phyloP scores from a whole-genome alignment of 257 asterid species.

The Misopates orontium region DNA sequence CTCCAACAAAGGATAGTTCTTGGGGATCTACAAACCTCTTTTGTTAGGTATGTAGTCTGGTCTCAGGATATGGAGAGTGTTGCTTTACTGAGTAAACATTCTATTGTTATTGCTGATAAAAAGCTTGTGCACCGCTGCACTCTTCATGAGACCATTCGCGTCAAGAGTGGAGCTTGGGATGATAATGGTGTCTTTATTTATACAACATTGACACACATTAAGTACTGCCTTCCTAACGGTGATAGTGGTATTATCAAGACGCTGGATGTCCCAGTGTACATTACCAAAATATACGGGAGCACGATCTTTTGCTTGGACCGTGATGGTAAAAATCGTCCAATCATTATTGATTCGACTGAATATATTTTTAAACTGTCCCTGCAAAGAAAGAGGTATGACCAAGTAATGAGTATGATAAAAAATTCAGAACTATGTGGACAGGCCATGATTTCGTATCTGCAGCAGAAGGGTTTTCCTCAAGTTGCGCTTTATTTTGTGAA shows the following conservation, averaged over 20 bases:
- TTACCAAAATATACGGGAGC: constrained; percentile 79
- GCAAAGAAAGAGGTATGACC: constrained; percentile 78
- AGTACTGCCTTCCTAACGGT: constrained; percentile 97
- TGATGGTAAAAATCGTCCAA: constrained; percentile 90
- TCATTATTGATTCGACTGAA: constrained; percentile 88
- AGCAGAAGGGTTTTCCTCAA: constrained; percentile 99
- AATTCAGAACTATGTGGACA: constrained; percentile 96
- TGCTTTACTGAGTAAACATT: constrained; percentile 93
- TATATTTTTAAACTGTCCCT: constrained; percentile 78
- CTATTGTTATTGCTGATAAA: constrained; percentile 93
- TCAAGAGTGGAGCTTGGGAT: constrained; percentile 99
- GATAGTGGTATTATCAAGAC: constrained; percentile 97
- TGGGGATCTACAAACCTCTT: constrained; percentile 89
- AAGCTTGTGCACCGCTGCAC: constrained; percentile 92
- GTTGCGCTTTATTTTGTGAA: constrained; percentile 96
- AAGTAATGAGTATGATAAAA: constrained; percentile 93
- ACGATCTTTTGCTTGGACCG: constrained; percentile 96
- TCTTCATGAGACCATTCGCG: constrained; percentile 97
- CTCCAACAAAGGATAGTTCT: constrained; percentile 81
- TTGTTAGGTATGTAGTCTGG: constrained; percentile 91
- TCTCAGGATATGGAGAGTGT: constrained; percentile 93
- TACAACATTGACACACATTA: constrained; percentile 89
- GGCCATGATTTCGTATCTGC: constrained; percentile 97
- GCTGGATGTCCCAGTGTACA: constrained; percentile 83
- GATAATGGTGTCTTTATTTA: constrained; percentile 93